Percentiles rank a stretch among this genome's conserved stretches.
phyloP scores from a whole-genome alignment of 306 rosid genomes.

The Lablab purpureus region DNA sequence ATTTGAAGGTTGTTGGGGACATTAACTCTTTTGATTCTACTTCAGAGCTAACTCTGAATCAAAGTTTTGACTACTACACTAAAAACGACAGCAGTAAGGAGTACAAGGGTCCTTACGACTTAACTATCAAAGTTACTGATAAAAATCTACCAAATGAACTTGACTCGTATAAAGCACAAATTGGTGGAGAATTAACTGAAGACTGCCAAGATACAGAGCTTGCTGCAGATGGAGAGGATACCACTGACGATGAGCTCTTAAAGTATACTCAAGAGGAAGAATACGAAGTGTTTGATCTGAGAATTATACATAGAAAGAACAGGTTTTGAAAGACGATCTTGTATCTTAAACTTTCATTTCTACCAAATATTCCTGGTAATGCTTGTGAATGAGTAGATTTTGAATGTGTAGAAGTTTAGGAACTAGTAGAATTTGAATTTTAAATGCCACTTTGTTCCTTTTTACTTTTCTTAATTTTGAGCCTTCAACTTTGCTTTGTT shows the following conservation, averaged over 20 bases:
- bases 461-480: constrained; percentile 22
- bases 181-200: constrained; percentile 46
- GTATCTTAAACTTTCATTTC: constrained; percentile 38
- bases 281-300: constrained; percentile 81
- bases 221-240: constrained; percentile 60
- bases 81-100: constrained; percentile 44
- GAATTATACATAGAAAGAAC: constrained; percentile 93
- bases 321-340: constrained; percentile 61
- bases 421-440: constrained; percentile 29
- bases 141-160: constrained; percentile 53
- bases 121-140: constrained; percentile 49
- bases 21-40: constrained; percentile 54
- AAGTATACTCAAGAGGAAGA: constrained; percentile 66
- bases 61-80: constrained; percentile 44
- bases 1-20: constrained; percentile 54
- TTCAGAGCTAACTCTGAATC: constrained; percentile 38
- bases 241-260: constrained; percentile 64
- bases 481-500: background rate
- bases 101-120: constrained; percentile 52
- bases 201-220: constrained; percentile 53
- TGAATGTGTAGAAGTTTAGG: constrained; percentile 30
- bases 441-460: constrained; percentile 1
- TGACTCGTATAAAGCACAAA: constrained; percentile 42
- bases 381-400: constrained; percentile 5
- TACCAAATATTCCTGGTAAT: constrained; percentile 38